These are phyloP conservation scores for Aspergillus carlsbadensis DNA, from an alignment of 495 filamentous ascomycete species.

Conservation along the genomic window DNA sequence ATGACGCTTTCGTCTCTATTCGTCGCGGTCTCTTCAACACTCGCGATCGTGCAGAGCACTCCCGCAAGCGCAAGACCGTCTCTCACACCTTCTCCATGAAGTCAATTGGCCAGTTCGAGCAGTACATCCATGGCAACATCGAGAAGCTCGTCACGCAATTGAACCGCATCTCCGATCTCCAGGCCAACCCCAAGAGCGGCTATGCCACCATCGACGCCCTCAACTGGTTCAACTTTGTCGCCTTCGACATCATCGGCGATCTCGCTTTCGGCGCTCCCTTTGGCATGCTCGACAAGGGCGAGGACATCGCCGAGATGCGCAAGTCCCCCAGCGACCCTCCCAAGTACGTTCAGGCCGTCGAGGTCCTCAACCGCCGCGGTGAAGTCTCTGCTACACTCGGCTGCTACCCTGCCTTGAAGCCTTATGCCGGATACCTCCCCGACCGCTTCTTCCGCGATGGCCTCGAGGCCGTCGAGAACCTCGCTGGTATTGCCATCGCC, in stretches of 20 bases:
- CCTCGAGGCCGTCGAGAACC: constrained; percentile 46
- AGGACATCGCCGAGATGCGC: constrained; percentile 62
- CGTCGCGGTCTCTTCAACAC: constrained; percentile 88
- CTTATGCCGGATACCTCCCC: constrained; percentile 52
- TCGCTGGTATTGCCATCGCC: constrained; percentile 70
- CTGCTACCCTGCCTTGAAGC: constrained; percentile 44
- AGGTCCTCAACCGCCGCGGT: constrained; percentile 55
- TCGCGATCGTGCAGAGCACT: constrained; percentile 76
- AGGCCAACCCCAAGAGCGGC: constrained; percentile 42
- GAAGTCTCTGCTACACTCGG: constrained; percentile 54
- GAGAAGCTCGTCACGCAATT: constrained; percentile 72
- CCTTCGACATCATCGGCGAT: constrained; percentile 86
- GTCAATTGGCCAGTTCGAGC: constrained; percentile 80
- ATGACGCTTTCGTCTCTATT: constrained; percentile 90
- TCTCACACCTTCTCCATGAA: constrained; percentile 86
- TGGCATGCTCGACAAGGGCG: constrained; percentile 52
- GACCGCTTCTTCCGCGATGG: constrained; percentile 54
- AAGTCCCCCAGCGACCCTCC: constrained; percentile 41
- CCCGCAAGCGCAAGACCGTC: constrained; percentile 85
- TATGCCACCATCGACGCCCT: constrained; percentile 72
- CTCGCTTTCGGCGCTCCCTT: constrained; percentile 55
- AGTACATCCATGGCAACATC: constrained; percentile 81
- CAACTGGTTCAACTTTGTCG: constrained; percentile 92
- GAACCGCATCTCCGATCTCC: constrained; percentile 54
- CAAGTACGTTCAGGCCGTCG: constrained; percentile 50